phyloP scores from a whole-genome alignment of 108 stramenopile species.

The Epithemia pelagica region DNA sequence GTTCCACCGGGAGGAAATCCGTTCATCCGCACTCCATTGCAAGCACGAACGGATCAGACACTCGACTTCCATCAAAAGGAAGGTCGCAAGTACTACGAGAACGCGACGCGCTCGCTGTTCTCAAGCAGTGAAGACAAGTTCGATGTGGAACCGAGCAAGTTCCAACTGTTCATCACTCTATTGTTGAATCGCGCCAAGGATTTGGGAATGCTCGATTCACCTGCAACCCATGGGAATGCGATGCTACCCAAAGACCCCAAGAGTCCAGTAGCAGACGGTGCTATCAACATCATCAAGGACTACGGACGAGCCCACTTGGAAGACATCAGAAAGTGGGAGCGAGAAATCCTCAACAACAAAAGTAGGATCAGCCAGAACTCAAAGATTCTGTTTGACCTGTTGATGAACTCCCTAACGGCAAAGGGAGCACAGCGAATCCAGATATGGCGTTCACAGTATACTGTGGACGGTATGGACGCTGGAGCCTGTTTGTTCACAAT shows the following conservation, averaged over 20 bases:
- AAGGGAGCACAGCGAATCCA: not conserved
- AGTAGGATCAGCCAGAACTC: not conserved
- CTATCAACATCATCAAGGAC: not conserved
- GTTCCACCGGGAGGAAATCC: no score
- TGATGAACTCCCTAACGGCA: not conserved
- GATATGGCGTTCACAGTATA: not conserved
- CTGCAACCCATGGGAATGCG: not conserved
- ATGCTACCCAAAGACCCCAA: not conserved
- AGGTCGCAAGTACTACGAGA: not conserved
- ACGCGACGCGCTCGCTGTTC: not conserved
- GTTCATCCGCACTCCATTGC: no score
- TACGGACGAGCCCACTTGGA: not conserved
- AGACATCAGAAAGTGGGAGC: not conserved
- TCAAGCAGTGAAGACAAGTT: not conserved
- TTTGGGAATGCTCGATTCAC: not conserved
- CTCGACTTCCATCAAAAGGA: not conserved
- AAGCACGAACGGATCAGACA: no score
- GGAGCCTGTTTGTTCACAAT: conserved; percentile 14
- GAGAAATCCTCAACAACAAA: not conserved
- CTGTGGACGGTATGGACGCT: not conserved
- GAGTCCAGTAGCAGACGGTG: not conserved
- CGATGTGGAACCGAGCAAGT: not conserved
- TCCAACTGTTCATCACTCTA: not conserved
- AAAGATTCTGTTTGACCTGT: not conserved
- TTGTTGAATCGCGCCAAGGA: not conserved